Conservation (phyloP, 768 basidiomycete genomes). For the Lactifluus volemus region DNA sequence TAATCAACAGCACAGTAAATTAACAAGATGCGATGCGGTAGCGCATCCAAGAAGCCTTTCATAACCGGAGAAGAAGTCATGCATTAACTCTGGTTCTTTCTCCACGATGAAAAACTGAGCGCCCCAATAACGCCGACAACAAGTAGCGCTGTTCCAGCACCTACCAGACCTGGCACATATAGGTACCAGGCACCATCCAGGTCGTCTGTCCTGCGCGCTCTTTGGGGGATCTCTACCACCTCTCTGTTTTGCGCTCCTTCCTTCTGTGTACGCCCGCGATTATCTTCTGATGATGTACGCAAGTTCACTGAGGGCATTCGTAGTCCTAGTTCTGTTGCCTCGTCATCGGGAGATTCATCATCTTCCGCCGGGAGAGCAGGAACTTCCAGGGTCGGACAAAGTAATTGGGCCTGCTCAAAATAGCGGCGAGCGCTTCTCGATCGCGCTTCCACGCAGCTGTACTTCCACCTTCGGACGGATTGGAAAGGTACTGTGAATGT, state of each 20-base stretch:
- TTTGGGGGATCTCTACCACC: constrained; percentile 7
- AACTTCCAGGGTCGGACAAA: constrained; percentile 59
- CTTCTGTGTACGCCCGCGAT: constrained; percentile 19
- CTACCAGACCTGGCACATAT: constrained; percentile 69
- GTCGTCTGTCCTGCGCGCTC: constrained; percentile 46
- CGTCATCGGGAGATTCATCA: constrained; percentile 23
- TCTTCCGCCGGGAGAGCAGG: constrained; percentile 51
- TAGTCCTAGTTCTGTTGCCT: constrained; percentile 32
- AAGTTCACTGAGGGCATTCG: constrained; percentile 64
- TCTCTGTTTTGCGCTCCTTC: constrained; percentile 7
- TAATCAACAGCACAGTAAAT: constrained; percentile 10
- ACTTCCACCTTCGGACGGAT: constrained; percentile 33
- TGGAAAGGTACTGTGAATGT: constrained; percentile 8
- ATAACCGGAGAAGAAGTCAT: background rate
- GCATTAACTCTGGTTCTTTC: constrained; percentile 26
- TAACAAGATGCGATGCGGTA: constrained; percentile 2
- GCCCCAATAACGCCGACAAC: constrained; percentile 74
- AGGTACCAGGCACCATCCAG: constrained; percentile 73
- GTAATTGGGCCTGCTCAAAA: constrained; percentile 57
- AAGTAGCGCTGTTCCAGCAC: constrained; percentile 75
- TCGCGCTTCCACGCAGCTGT: constrained; percentile 70
- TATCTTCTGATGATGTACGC: constrained; percentile 20
- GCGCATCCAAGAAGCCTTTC: background rate
- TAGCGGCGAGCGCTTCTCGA: constrained; percentile 58
- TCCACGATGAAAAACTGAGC: constrained; percentile 55